Evolutionary conservation across 2,329 filamentous ascomycete genomes (phyloP).

Genomic region (Diaporthe caulivora): DNA sequence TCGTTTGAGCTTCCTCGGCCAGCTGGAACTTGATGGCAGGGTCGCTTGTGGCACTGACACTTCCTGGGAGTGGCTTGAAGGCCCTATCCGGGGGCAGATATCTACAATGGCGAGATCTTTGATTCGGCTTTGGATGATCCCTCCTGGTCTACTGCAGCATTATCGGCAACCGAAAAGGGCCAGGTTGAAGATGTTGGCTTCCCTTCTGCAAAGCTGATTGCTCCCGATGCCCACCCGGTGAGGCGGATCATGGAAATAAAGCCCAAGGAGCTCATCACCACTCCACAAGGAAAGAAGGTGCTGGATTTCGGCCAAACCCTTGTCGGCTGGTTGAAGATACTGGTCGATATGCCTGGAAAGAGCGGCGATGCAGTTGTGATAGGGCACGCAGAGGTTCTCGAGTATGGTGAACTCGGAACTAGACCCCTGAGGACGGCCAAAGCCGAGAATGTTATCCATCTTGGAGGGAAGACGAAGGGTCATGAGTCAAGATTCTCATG

Average conservation of each 20-base stretch:
- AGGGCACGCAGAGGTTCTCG: slow-evolving; percentile 67
- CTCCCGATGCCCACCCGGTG: slow-evolving; percentile 50
- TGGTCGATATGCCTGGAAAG: slow-evolving; percentile 48
- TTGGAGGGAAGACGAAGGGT: slow-evolving; percentile 40
- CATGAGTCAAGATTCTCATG: slow-evolving; percentile 54
- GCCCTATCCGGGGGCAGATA: background rate
- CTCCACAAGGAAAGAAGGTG: slow-evolving; percentile 56
- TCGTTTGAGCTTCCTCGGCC: slow-evolving; percentile 46
- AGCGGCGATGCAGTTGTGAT: slow-evolving; percentile 58
- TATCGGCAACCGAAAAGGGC: background rate
- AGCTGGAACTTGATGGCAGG: slow-evolving; percentile 44
- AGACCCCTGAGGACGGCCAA: slow-evolving; percentile 58
- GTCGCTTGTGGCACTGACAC: background rate
- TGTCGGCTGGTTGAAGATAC: slow-evolving; percentile 62
- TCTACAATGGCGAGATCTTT: background rate
- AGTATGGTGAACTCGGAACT: slow-evolving; percentile 57
- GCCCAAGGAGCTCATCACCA: slow-evolving; percentile 27
- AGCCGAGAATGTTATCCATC: slow-evolving; percentile 54
- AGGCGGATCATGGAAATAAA: slow-evolving; percentile 44
- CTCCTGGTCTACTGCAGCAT: background rate
- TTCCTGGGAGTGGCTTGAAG: background rate
- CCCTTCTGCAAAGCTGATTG: slow-evolving; percentile 39
- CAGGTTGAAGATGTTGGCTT: background rate
- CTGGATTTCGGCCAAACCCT: slow-evolving; percentile 71
- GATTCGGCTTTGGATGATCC: background rate